Conservation (phyloP, 805 yeast genomes). For the Hanseniaspora jakobsenii region DNA sequence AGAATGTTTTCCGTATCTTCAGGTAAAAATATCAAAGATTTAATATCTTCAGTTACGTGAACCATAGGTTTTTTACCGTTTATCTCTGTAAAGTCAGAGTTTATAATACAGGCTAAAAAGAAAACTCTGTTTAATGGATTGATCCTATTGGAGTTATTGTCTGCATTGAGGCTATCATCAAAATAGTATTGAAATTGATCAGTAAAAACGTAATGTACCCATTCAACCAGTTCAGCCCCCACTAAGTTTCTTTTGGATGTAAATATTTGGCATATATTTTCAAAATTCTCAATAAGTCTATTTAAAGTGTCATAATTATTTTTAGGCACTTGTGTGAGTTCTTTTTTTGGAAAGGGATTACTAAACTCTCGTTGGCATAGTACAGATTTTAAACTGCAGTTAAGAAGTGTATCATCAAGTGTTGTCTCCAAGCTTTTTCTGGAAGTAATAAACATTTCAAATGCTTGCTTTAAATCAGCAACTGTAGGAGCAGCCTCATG, state of each 20-base stretch:
- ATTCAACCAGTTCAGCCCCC: background rate
- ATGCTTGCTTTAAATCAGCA: background rate
- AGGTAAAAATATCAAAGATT: slow-evolving; percentile 4
- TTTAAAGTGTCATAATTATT: slow-evolving; percentile 3
- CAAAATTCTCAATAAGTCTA: background rate
- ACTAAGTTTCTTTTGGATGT: background rate
- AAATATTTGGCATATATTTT: background rate
- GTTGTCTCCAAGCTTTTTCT: no score
- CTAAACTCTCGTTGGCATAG: background rate
- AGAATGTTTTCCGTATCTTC: slow-evolving; percentile 2
- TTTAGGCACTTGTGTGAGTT: background rate
- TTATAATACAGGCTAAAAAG: slow-evolving; percentile 15
- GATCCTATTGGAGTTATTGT: background rate
- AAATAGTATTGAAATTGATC: slow-evolving; percentile 2
- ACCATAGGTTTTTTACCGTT: slow-evolving; percentile 16
- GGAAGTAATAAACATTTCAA: background rate
- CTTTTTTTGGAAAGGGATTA: slow-evolving; percentile 8
- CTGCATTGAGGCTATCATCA: background rate
- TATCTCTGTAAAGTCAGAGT: slow-evolving; percentile 17
- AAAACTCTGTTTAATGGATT: slow-evolving; percentile 2
- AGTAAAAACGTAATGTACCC: background rate
- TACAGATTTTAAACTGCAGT: background rate
- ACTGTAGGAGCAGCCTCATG: background rate
- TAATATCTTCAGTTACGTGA: slow-evolving; percentile 7
- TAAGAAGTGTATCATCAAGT: background rate